phyloP scores from a whole-genome alignment of 768 basidiomycete genomes.

The Amanita brunnescens region DNA sequence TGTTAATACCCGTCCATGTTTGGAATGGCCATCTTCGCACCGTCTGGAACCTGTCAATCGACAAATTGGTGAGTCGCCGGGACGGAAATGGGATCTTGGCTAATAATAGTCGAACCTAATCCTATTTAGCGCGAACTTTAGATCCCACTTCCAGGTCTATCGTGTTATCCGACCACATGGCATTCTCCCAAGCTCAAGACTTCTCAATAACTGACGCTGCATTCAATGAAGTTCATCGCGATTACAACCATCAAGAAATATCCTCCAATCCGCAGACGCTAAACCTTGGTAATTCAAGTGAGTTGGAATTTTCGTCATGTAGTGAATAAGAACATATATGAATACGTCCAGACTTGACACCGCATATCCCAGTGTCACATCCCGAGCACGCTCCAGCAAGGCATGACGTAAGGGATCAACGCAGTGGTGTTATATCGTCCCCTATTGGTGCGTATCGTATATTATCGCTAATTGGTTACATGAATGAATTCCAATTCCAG shows the following conservation, averaged over 20 bases:
- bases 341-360: too few species aligned
- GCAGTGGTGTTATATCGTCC: not conserved
- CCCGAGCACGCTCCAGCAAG: too few species aligned
- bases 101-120: too few species aligned
- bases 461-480: not conserved
- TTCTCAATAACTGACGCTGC: not conserved
- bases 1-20: too few species aligned
- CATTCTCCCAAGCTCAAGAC: not conserved
- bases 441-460: not conserved
- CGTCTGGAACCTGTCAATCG: too few species aligned
- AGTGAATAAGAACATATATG: too few species aligned
- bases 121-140: not conserved
- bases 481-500: not conserved
- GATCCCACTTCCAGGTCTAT: not conserved
- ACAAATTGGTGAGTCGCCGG: too few species aligned
- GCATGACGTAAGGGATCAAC: too few species aligned
- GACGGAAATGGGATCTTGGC: too few species aligned
- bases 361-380: not conserved
- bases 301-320: too few species aligned
- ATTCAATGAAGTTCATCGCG: not conserved
- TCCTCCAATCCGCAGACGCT: not conserved
- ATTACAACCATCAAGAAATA: constrained; percentile 1
- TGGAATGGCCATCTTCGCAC: too few species aligned
- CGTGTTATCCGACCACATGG: not conserved
- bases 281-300: not conserved